These are phyloP conservation scores for Fusarium sp. DNA, from an alignment of 2,329 filamentous ascomycete species.

Conservation along the genomic window DNA sequence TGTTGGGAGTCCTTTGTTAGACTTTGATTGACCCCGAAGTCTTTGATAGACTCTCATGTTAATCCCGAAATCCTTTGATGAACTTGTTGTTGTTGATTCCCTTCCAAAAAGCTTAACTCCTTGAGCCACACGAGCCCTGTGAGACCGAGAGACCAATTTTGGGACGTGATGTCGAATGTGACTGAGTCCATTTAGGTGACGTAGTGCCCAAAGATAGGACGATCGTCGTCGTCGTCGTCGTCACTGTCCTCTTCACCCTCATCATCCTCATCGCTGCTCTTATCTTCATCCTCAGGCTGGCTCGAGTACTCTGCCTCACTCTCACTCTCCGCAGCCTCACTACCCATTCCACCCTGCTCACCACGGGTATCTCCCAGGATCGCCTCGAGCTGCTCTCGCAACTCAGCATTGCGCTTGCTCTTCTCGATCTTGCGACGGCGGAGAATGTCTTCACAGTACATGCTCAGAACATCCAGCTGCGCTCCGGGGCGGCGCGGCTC, in stretches of 20 bases:
- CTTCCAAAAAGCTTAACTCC: not conserved
- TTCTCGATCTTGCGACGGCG: slow-evolving; percentile 15
- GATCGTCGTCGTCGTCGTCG: not conserved
- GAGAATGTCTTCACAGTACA: slow-evolving; percentile 33
- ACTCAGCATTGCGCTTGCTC: slow-evolving; percentile 10
- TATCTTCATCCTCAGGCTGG: not conserved
- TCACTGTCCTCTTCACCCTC: slow-evolving; percentile 6
- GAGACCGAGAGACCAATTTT: not conserved
- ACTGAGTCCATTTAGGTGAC: not conserved
- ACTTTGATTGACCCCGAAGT: not conserved
- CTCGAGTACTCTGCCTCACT: slow-evolving; percentile 3
- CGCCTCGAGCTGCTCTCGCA: slow-evolving; percentile 19
- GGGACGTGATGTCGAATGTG: not conserved
- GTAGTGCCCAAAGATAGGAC: slow-evolving; percentile 9
- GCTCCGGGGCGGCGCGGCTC: slow-evolving; percentile 9
- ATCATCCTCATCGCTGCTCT: not conserved
- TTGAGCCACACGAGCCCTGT: not conserved
- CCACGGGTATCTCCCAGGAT: slow-evolving; percentile 29
- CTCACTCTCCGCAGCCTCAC: slow-evolving; percentile 9
- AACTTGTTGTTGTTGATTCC: not conserved
- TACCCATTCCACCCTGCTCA: slow-evolving; percentile 4
- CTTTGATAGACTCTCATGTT: not conserved
- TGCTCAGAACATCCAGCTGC: slow-evolving; percentile 10
- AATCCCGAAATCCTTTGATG: no score
- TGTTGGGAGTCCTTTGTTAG: not conserved